A percentile compares a stretch with the other conserved stretches of the same genome.
Evolutionary conservation across 768 basidiomycete species (phyloP).

Genomic region (Macrolepiota albuminosa): DNA sequence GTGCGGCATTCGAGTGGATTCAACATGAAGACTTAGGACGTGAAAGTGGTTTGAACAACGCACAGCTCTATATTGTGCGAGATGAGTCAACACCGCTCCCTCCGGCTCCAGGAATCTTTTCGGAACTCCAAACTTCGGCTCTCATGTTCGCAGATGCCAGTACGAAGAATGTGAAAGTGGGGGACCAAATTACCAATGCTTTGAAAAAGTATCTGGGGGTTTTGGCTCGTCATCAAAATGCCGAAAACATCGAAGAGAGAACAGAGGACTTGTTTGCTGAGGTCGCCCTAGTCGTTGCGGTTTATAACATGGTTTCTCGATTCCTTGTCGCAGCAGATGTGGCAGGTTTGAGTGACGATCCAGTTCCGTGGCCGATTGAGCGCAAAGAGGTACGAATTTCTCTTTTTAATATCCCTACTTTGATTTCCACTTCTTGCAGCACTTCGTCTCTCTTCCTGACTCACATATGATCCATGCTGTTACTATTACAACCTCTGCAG

Average conservation of each 20-base stretch:
- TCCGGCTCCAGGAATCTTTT: constrained; percentile 35
- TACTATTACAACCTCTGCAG: constrained; percentile 32
- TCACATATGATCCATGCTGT: constrained; percentile 36
- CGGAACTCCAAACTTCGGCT: constrained; percentile 45
- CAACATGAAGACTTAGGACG: constrained; percentile 51
- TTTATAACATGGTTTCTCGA: constrained; percentile 71
- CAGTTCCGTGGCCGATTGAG: constrained; percentile 47
- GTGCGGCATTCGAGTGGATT: constrained; percentile 52
- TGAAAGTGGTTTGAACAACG: constrained; percentile 43
- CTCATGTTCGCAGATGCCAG: constrained; percentile 57
- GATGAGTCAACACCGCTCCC: constrained; percentile 39
- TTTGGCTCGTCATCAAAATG: constrained; percentile 15
- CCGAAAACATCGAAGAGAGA: constrained; percentile 21
- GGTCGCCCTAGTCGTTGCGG: constrained; percentile 45
- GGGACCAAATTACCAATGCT: constrained; percentile 31
- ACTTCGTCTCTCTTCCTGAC: constrained; percentile 31
- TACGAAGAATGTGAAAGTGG: constrained; percentile 43
- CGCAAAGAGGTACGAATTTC: constrained; percentile 32
- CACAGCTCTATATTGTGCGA: constrained; percentile 52
- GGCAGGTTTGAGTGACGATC: constrained; percentile 41
- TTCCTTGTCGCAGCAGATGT: constrained; percentile 60
- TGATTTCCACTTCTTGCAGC: constrained; percentile 21
- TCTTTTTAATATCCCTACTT: background rate
- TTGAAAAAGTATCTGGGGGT: constrained; percentile 34
- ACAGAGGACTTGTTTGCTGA: constrained; percentile 50